Base-by-base conservation (phyloP, 2,329 filamentous ascomycete species). In the Zasmidium citrigriseum region DNA sequence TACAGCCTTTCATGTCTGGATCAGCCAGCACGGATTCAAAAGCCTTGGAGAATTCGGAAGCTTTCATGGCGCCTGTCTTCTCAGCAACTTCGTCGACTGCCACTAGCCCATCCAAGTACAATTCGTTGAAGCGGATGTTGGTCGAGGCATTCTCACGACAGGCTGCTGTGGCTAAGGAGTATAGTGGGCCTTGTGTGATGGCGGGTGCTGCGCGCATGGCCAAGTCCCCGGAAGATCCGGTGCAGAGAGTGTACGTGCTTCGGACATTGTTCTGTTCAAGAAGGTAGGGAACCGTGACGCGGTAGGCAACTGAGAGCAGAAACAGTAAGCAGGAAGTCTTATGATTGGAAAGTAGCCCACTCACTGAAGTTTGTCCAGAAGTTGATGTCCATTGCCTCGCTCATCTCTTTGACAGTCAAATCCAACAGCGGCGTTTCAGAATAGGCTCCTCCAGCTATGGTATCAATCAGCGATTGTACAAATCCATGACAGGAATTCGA, bases 81-180 rank as follows among this genome's bases (percentile, higher is more conserved):
- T 25, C 44, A 14, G 56, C 59, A 7, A 46, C 21, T 16, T 12
- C 52, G 23, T 61, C 59, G 21, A 48, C 52, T 23, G 55, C 52
- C 18, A 61, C 59, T 12, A 51, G 53, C 25, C n/a, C 54, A 14
- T 34, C 63, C 1, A 77, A 68, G 52, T 74, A 77, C 16, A 76
- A 64, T 55, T 77, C 76, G 49, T 76, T 75, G 65, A 77, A 74
- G 21, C 75, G 74, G 11, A 78, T 65, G 53, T 73, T 75, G 2
- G 72, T 73, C 0, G 65, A 49, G 9, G 51, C 54, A 29, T 67
- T 68, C 12, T 73, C 73, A 10, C 63, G 68, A 16, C 63, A 61
- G 3, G 73, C 74, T 14, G 67, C 70, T 7, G 57, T 67, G 1
- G 66, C 62, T 59, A 77, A 67, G 34, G 72, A 70, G 65, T 70